Evolutionary conservation across 2,329 filamentous ascomycete species (phyloP).

Genomic region (Fusarium coicis): DNA sequence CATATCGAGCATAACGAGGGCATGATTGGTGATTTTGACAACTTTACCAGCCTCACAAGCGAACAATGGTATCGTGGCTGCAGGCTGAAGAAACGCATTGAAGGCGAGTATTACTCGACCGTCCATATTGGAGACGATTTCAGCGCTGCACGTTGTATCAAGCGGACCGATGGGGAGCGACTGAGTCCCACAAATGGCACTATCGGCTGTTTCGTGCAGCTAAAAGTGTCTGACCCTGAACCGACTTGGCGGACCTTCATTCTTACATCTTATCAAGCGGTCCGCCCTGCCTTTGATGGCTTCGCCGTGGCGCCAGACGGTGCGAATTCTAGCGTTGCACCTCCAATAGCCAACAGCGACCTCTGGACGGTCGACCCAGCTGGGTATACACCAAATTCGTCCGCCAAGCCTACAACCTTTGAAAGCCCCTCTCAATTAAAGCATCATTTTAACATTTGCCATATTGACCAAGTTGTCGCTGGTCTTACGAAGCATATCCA

Average conservation of each 20-base stretch:
- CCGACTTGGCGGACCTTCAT: background rate
- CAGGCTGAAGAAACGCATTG: background rate
- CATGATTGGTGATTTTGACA: background rate
- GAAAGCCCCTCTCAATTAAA: background rate
- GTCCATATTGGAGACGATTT: background rate
- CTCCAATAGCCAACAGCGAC: background rate
- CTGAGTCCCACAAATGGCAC: background rate
- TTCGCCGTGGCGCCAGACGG: background rate
- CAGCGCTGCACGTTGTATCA: background rate
- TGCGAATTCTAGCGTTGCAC: background rate
- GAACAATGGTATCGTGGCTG: background rate
- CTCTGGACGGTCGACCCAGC: background rate
- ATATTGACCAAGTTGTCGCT: rapidly evolving
- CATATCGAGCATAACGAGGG: background rate
- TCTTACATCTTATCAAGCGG: background rate
- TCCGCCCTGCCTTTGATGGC: background rate
- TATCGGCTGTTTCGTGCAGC: background rate
- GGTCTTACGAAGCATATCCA: rapidly evolving
- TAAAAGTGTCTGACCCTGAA: rapidly evolving
- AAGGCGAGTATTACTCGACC: background rate
- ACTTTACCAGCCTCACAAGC: rapidly evolving
- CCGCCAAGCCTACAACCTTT: background rate
- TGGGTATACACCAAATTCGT: background rate
- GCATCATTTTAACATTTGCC: rapidly evolving
- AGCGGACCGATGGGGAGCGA: background rate